Evolutionary conservation across 2,329 filamentous ascomycete genomes (phyloP), one percentile per base, ranked within the genome.

Genomic region (Laburnicola sp.): DNA sequence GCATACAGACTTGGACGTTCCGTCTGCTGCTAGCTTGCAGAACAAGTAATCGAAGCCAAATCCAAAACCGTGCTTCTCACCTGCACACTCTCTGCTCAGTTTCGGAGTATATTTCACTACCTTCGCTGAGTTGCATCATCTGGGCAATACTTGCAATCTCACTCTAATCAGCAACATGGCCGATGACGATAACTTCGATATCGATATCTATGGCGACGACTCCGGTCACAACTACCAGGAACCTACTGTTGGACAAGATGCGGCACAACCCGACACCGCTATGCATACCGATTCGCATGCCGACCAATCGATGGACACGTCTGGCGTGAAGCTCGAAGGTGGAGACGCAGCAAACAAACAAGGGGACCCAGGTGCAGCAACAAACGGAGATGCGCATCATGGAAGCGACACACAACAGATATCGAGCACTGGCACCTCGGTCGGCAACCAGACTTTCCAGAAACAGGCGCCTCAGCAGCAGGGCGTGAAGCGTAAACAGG

Each of bases 131-230:
- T 25, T 23, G 26, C 36, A 54, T 55, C 58, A 61, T 58, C 57
- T 64, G 6, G 6, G 6, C 6, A 30, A 3, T 30, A n/a, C n/a
- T 16, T 37, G 21, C 16, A 53, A 55, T 50, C 35, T 60, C 44
- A 59, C 54, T 66, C 62, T 56, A 63, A 46, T 46, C 40, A 63
- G 62, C 63, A 66, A 67, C 45, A 75, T 75, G 69, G 77, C 81
- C 66, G 83, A 86, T 69, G 84, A 86, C 73, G 84, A 86, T 72
- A 85, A 85, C 67, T 86, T 86, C 77, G 84, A 87, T 63, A 86
- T 87, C 77, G 84, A 87, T 70, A 85, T 87, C 74, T 86, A 86
- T 66, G 84, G 84, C 57, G 83, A 86, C 64, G 82, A 84, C 45
- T 73, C 66, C 30, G 58, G 63, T 28, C 62, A 70, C 23, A 58